phyloP scores from a whole-genome alignment of 768 basidiomycete genomes.

The Vararia minispora region DNA sequence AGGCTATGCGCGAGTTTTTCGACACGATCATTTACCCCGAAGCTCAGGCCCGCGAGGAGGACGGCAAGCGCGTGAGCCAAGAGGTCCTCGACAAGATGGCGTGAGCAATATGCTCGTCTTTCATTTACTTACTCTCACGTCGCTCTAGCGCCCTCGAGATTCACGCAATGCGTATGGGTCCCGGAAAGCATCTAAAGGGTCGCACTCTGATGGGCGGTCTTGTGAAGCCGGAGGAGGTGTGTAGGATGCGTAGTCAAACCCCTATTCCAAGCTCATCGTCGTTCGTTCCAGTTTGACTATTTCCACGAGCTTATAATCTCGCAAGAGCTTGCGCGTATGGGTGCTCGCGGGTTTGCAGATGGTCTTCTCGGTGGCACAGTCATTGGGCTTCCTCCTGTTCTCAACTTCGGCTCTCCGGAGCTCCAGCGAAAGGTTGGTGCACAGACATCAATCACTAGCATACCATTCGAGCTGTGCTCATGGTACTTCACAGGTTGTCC shows the following conservation, averaged over 20 bases:
- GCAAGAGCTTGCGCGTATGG: constrained; percentile 64
- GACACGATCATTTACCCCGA: constrained; percentile 50
- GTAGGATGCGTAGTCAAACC: not conserved
- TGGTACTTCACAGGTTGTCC: constrained; percentile 39
- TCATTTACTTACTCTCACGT: constrained; percentile 12
- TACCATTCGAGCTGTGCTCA: too few species aligned
- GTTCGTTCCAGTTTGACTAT: constrained; percentile 54
- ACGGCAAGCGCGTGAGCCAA: constrained; percentile 80
- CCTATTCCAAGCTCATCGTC: not conserved
- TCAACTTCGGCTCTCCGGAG: constrained; percentile 67
- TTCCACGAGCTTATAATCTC: constrained; percentile 84
- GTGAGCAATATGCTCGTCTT: constrained; percentile 23
- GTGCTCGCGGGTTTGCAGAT: constrained; percentile 71
- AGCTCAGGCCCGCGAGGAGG: constrained; percentile 58
- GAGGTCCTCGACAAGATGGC: constrained; percentile 77
- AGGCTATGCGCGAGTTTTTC: constrained; percentile 50
- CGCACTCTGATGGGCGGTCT: constrained; percentile 61
- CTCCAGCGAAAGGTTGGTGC: constrained; percentile 46
- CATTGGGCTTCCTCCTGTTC: constrained; percentile 75
- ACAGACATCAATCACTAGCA: too few species aligned
- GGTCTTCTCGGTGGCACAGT: constrained; percentile 68
- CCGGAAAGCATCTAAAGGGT: constrained; percentile 80
- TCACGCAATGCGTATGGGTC: constrained; percentile 92
- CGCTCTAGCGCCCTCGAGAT: constrained; percentile 48
- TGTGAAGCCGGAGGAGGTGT: constrained; percentile 61